Base-by-base conservation (phyloP, 768 basidiomycete species). In the Phylloporus arenicola region DNA sequence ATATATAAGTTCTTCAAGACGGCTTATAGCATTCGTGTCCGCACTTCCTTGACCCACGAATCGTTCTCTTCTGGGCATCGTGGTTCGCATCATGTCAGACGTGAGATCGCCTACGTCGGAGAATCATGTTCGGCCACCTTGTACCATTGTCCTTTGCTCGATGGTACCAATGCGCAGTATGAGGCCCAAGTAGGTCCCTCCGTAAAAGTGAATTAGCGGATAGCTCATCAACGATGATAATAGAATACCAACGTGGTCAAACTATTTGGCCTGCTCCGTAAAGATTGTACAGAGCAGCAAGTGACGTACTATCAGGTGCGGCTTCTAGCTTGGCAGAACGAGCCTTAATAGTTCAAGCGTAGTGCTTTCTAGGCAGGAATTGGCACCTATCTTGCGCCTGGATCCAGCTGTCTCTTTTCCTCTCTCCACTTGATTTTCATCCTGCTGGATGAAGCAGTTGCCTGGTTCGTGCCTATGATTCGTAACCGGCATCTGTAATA, bases 231-330 rank as follows among this genome's bases (percentile, higher is more conserved):
- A 2, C 16, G 47, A 27, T 13, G 3, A 20, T 19, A 17, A 34
- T 35, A 79, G 73, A 84, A 86, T 58, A 81, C 86, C 10, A 88
- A 88, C 49, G 76, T 86, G 31, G 82, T 85, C 47, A 81, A 81
- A 59, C 72, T 92, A 38, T 87, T 85, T 65, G 71, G 76, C 6
- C 68, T 90, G 25, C 73, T 91, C 31, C 75, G 77, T 68, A 86
- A 82, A 63, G 81, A 77, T 30, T 24, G 40, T 27, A 69, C 72
- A n/a, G 70, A 76, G 20, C 58, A 75, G 43, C 84, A 86, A 54
- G 63, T 85, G 1, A 72, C 72, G 57, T 89, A 87, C 62, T 91
- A 91, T 60, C 88, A 90, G 68, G 84, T 83, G 40, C 27, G 64
- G 45, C 31, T 55, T 6, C 35, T 16, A 24, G n/a, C 45, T 53